Conservation (phyloP, 495 filamentous ascomycete species). For the Pseudomonodictys pantanalensis region DNA sequence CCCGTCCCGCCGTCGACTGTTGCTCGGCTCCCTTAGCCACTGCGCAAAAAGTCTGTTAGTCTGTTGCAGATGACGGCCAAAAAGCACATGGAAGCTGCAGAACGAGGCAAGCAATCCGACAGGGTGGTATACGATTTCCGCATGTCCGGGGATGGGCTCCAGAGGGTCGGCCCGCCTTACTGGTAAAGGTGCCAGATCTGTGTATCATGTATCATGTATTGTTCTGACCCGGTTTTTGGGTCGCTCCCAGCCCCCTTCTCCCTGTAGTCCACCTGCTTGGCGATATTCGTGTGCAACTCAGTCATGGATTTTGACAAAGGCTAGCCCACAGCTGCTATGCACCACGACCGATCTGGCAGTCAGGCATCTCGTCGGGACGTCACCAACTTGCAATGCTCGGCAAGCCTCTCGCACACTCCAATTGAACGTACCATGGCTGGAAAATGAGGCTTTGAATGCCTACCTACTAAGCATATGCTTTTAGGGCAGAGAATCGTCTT, state of each 20-base stretch:
- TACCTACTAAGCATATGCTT: conserved; percentile 3
- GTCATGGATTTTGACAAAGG: conserved; percentile 9
- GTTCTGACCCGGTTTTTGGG: conserved; percentile 22
- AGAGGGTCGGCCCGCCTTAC: conserved; percentile 22
- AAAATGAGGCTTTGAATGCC: conserved; percentile 16
- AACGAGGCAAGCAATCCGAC: conserved; percentile 20
- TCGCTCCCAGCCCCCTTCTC: not conserved
- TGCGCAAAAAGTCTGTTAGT: not conserved
- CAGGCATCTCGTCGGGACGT: conserved; percentile 6
- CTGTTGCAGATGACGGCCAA: conserved; percentile 8
- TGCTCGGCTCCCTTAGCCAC: not conserved
- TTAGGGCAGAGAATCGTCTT: not conserved
- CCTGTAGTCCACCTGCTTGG: conserved; percentile 18
- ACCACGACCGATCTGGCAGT: conserved; percentile 19
- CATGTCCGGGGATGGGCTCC: not conserved
- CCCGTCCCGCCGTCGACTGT: not conserved
- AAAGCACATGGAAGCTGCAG: not conserved
- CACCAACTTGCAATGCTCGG: conserved; percentile 9
- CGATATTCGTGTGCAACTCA: conserved; percentile 27
- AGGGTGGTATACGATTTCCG: conserved; percentile 1
- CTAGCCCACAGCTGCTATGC: conserved; percentile 19
- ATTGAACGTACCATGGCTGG: conserved; percentile 5
- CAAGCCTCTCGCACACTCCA: conserved; percentile 2
- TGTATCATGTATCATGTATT: conserved; percentile 31
- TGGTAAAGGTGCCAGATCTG: conserved; percentile 22